Conservation (phyloP, 345 rosid species). For the Cardamine resedifolia region DNA sequence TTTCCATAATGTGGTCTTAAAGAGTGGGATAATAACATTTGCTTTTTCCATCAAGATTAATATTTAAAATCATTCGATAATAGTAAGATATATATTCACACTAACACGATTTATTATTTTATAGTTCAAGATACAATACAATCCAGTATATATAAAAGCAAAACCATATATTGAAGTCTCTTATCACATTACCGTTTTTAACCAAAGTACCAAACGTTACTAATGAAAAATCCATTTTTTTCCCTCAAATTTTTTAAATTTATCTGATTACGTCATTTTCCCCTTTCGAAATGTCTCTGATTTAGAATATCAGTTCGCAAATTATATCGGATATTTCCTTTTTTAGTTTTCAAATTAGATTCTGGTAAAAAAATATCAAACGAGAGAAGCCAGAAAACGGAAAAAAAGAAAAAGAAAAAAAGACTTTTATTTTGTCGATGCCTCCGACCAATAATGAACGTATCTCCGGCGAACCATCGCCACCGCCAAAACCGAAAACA, state of each 20-base stretch:
- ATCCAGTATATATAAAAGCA: too few species aligned
- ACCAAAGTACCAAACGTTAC: neutral
- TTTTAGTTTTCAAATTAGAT: slow-evolving; percentile 11
- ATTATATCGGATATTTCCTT: slow-evolving; percentile 2
- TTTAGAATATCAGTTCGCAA: neutral
- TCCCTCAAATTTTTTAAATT: neutral
- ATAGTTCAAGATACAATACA: neutral
- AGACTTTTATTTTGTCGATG: slow-evolving; percentile 7
- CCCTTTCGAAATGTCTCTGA: neutral
- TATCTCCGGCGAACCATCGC: slow-evolving; percentile 31
- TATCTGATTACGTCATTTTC: neutral
- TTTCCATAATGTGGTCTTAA: neutral
- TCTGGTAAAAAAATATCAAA: neutral
- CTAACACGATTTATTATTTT: neutral
- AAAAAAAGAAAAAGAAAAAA: neutral
- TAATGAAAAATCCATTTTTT: neutral
- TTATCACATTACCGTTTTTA: neutral
- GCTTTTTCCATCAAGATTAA: slow-evolving; percentile 9
- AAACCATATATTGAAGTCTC: too few species aligned
- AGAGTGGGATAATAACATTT: neutral
- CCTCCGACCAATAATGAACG: slow-evolving; percentile 24
- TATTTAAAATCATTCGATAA: neutral
- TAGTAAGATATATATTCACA: slow-evolving; percentile 10
- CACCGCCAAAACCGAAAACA: slow-evolving; percentile 26
- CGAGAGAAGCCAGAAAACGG: neutral